phyloP scores from a whole-genome alignment of 148 eudicot species.

The Beta vulgaris region DNA sequence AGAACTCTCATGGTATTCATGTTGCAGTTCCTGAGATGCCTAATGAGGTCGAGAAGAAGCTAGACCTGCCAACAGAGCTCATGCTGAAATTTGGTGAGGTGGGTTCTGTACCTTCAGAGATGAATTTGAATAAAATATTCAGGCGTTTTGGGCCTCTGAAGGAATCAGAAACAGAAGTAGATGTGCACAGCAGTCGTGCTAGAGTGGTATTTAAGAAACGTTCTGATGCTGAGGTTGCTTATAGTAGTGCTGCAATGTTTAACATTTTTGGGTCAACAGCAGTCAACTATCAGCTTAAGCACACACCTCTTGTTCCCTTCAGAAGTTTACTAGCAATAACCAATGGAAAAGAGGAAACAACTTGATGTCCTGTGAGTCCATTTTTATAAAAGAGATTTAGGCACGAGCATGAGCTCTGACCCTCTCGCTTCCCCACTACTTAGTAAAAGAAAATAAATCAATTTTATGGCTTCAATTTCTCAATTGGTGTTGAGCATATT shows the following conservation, averaged over 20 bases:
- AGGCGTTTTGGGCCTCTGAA: constrained; percentile 84
- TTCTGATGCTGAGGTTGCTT: constrained; percentile 92
- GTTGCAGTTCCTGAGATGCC: constrained; percentile 34
- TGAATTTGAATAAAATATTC: constrained; percentile 65
- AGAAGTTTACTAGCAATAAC: constrained; percentile 33
- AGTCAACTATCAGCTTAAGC: constrained; percentile 75
- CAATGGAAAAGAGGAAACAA: constrained; percentile 41
- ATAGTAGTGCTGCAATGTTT: constrained; percentile 65
- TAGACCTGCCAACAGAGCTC: constrained; percentile 66
- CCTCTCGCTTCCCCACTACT: background rate
- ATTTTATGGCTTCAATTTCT: background rate
- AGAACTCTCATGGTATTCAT: constrained; percentile 40
- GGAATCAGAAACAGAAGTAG: constrained; percentile 79
- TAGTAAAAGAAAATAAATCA: no score
- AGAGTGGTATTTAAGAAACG: constrained; percentile 78
- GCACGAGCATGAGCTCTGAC: constrained; percentile 7
- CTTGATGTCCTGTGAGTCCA: constrained; percentile 24
- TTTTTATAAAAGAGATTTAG: constrained; percentile 12
- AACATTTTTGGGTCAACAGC: constrained; percentile 64
- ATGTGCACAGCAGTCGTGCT: constrained; percentile 57
- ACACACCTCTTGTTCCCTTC: constrained; percentile 47
- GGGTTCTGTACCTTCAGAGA: constrained; percentile 62
- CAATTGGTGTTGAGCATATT: background rate
- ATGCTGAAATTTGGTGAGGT: constrained; percentile 62
- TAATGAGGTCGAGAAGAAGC: constrained; percentile 36